Evolutionary conservation across 139 green algal species (phyloP), one percentile per base, ranked within the genome.

Genomic region (Chlorella sp.): DNA sequence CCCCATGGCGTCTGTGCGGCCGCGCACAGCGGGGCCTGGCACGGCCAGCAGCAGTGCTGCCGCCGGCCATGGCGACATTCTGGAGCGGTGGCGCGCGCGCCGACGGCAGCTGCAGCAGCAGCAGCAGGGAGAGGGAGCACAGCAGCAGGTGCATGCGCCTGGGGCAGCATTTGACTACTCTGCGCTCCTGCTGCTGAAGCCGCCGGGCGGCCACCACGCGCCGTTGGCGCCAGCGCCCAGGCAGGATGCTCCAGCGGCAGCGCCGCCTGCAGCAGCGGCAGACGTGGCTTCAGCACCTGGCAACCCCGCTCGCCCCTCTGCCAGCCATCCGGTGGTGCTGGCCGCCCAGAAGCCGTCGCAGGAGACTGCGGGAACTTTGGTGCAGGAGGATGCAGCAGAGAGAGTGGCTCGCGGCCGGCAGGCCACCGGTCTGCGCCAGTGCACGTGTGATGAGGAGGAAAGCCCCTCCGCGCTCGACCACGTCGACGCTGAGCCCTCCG

Each of bases 31-130:
- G n/a, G n/a, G n/a, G n/a, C n/a, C n/a, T n/a, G n/a, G 58, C 58
- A 19, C 6, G 8, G 29, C 29, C 31, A 65, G 58, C 58, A 43
- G 58, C 6, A n/a, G 23, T n/a, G 31, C 31, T 8, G 25, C 4
- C 40, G 29, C 29, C 27, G 12, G 23, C 9, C 35, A 19, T 31
- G 66, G 45, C 19, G 69, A 75, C 56, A 75, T 75, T 17, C 38
- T 75, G 36, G 51, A 65, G 41, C 51, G 69, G 12, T 75, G 69
- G 69, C 69, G 69, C 0, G 69, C 69, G 5, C 69, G 69, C 38
- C 69, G 41, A 4, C 42, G 69, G 51, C 69, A 66, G 69, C 51
- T 33, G 1, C 60, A 31, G 35, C 33, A 45, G 59, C 8, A 66
- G 12, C 59, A 45, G 59, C 58, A 65, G 58, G 6, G 12, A 19